Evolutionary conservation across 2,329 filamentous ascomycete species (phyloP).

Genomic region (Beauveria pseudobassiana): DNA sequence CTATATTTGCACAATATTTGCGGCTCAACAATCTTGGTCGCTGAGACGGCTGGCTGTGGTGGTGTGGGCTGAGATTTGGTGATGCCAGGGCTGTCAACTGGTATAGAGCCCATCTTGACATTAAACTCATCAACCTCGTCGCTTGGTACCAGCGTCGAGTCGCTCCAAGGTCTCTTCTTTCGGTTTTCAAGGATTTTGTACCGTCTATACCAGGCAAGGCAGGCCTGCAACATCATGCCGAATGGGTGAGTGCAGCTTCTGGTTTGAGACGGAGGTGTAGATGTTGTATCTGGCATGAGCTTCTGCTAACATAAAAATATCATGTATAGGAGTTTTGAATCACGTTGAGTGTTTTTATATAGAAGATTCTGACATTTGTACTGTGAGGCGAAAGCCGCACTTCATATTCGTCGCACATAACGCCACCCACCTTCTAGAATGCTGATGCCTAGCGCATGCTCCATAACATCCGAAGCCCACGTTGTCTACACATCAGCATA

Average conservation of each 20-base stretch:
- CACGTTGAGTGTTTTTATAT: neutral
- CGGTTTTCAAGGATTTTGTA: neutral
- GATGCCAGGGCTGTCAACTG: neutral
- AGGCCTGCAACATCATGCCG: conserved; percentile 1
- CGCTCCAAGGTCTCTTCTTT: neutral
- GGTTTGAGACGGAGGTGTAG: neutral
- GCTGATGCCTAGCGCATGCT: conserved; percentile 2
- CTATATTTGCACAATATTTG: neutral
- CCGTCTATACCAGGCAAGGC: conserved; percentile 5
- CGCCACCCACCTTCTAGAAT: neutral
- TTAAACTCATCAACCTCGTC: neutral
- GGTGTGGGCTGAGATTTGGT: neutral
- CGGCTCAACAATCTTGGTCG: neutral
- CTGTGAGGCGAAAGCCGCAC: neutral
- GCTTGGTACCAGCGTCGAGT: neutral
- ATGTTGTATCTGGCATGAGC: neutral
- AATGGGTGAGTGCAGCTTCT: conserved; percentile 3
- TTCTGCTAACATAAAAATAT: neutral
- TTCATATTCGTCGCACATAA: conserved; percentile 1
- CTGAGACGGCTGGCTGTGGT: neutral
- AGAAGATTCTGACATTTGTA: neutral
- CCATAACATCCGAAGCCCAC: conserved; percentile 3
- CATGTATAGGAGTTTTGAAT: neutral
- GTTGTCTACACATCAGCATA: neutral
- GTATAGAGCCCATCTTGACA: conserved; percentile 5